phyloP scores from a whole-genome alignment of 768 basidiomycete genomes.

The Tricholoma bakamatsutake region DNA sequence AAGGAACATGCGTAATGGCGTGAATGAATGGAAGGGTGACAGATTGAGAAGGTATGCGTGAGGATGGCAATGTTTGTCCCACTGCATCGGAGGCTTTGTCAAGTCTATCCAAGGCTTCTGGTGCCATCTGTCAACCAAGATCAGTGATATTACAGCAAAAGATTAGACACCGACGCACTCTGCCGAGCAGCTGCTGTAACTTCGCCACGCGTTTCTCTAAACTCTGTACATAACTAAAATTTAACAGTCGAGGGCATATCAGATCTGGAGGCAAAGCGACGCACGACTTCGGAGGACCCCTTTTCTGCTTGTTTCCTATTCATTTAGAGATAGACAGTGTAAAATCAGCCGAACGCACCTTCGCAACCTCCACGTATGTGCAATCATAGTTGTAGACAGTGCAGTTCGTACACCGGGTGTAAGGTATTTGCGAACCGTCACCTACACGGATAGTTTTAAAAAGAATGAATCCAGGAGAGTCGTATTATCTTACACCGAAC shows the following conservation, averaged over 20 bases:
- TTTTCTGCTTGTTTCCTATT: slow-evolving; percentile 28
- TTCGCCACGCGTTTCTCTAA: slow-evolving; percentile 55
- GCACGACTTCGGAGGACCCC: slow-evolving; percentile 58
- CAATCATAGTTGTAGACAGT: slow-evolving; percentile 30
- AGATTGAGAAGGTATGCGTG: neutral
- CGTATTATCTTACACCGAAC: slow-evolving; percentile 22
- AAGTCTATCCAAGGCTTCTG: slow-evolving; percentile 22
- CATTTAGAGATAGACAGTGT: neutral
- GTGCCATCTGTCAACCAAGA: slow-evolving; percentile 45
- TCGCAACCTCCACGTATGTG: slow-evolving; percentile 65
- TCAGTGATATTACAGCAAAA: neutral
- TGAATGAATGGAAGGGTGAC: slow-evolving; percentile 6
- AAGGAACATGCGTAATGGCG: neutral
- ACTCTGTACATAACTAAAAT: slow-evolving; percentile 45
- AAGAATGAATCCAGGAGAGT: neutral
- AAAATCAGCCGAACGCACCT: slow-evolving; percentile 34
- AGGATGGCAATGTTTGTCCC: neutral
- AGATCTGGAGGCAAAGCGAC: slow-evolving; percentile 9
- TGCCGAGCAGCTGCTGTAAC: slow-evolving; percentile 47
- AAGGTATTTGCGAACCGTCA: slow-evolving; percentile 64
- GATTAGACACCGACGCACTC: slow-evolving; percentile 17
- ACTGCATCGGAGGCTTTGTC: neutral
- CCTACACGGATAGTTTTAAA: slow-evolving; percentile 28
- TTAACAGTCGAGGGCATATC: neutral
- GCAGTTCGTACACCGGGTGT: slow-evolving; percentile 63